Evolutionary conservation across 148 eudicot genomes (phyloP).

Genomic region (Fallopia convolvulus): DNA sequence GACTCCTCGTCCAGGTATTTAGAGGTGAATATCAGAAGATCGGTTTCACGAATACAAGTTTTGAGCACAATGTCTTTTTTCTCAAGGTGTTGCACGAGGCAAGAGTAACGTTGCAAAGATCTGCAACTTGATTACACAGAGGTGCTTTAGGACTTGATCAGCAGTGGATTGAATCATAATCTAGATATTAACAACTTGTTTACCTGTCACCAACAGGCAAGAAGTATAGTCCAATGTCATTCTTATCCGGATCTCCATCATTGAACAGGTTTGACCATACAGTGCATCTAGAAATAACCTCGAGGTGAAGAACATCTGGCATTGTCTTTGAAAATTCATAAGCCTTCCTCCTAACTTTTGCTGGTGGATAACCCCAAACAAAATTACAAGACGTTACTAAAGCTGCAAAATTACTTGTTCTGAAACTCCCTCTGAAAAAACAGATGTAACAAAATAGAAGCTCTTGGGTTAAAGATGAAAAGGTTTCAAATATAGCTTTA

Average conservation of each 20-base stretch:
- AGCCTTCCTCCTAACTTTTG: slow-evolving; percentile 35
- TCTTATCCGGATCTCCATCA: slow-evolving; percentile 32
- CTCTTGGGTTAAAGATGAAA: neutral
- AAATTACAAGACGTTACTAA: slow-evolving; percentile 14
- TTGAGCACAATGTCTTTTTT: slow-evolving; percentile 32
- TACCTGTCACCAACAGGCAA: slow-evolving; percentile 38
- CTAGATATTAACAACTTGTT: neutral
- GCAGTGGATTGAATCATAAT: neutral
- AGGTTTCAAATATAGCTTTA: neutral
- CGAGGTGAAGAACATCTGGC: slow-evolving; percentile 45
- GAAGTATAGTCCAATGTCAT: slow-evolving; percentile 68
- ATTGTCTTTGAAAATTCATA: slow-evolving; percentile 35
- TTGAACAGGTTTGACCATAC: slow-evolving; percentile 36
- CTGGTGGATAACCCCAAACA: slow-evolving; percentile 52
- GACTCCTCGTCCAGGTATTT: slow-evolving; percentile 28
- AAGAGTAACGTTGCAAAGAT: slow-evolving; percentile 16
- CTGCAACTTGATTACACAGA: slow-evolving; percentile 24
- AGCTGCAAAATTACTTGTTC: slow-evolving; percentile 15
- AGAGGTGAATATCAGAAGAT: slow-evolving; percentile 55
- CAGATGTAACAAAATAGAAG: slow-evolving; percentile 6
- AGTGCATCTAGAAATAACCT: slow-evolving; percentile 26
- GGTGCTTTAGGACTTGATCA: slow-evolving; percentile 5
- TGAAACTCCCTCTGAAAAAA: slow-evolving; percentile 59
- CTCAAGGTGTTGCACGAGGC: slow-evolving; percentile 35
- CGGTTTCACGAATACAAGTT: slow-evolving; percentile 32